Evolutionary conservation across 108 stramenopile species (phyloP), one percentile per base, ranked within the genome.

Genomic region (Cyclostephanos tholiformis): DNA sequence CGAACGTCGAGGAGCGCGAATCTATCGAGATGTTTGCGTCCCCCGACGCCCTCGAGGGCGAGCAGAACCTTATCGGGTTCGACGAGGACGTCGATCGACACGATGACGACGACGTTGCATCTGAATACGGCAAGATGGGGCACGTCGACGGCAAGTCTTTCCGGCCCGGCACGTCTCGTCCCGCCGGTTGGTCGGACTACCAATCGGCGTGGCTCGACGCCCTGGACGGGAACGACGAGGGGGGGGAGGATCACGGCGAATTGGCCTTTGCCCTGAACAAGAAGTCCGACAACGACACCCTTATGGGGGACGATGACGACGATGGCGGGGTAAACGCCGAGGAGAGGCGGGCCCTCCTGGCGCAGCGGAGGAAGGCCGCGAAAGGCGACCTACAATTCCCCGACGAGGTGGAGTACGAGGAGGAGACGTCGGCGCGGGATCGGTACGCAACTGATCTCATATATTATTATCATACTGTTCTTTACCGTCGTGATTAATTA

Each of bases 11-110:
- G 20, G 79, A 75, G 39, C 84, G 77, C 22, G 96, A 97, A 57
- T 81, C 82, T 27, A 73, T 98, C 32, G 87, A 93, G 53, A 87
- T 89, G 87, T 97, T 97, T 70, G 98, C 97, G 22, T 79, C 84
- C 1, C 95, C 95, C 2, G 98, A 99, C 80, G 88, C 84, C 6
- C 80, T 98, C 58, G 93, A 94, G 25, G 99, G 98, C 30, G 99
- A 99, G 71, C 99, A 99, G 84, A 99, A 98, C 62, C 91, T 98
- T 67, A 95, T 98, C 23, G 97, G 98, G 20, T 96, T 95, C 78
- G 97, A 99, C 64, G 97, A 98, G 29, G 87, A 69, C 63, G 80
- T 69, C 27, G 72, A 81, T 22, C 77, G 71, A 6, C 85, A 88
- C 14, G 86, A 82, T 26, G 74, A 86, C n/a, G 81, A 71, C 9